Evolutionary conservation across 1,139 yeast species (phyloP).

Genomic region (Taphrina populina): DNA sequence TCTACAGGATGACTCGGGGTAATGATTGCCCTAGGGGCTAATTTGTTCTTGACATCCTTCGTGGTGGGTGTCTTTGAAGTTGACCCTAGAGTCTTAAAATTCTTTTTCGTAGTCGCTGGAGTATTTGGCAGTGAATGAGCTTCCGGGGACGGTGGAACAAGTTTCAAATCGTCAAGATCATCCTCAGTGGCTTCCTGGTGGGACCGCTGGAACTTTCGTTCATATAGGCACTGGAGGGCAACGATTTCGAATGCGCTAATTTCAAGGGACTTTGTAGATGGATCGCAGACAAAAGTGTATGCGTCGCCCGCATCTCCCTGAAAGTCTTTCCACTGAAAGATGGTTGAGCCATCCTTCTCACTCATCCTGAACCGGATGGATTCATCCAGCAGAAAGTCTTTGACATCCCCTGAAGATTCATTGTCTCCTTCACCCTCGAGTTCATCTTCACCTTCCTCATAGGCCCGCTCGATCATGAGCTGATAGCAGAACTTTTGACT

Average conservation of each 20-base stretch:
- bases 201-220: conserved; percentile 64
- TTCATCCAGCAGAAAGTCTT: conserved; percentile 66
- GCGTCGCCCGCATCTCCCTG: conserved; percentile 68
- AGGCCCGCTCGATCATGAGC: conserved; percentile 66
- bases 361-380: conserved; percentile 55
- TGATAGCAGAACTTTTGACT: conserved; percentile 67
- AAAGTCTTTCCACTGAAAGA: conserved; percentile 76
- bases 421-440: conserved; percentile 57
- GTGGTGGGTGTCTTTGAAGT: conserved; percentile 35
- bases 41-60: conserved; percentile 17
- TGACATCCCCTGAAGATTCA: conserved; percentile 57
- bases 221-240: conserved; percentile 70
- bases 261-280: conserved; percentile 56
- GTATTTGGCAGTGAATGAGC: conserved; percentile 31
- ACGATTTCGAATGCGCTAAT: conserved; percentile 65
- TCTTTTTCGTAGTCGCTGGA: conserved; percentile 33
- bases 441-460: conserved; percentile 63
- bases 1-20: conserved; percentile 25
- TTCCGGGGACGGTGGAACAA: conserved; percentile 26
- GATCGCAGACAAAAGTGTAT: conserved; percentile 76
- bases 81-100: conserved; percentile 8
- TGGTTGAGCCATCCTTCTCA: conserved; percentile 51
- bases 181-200: conserved; percentile 52
- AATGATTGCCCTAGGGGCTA: conserved; percentile 34
- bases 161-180: conserved; percentile 58